Percentiles rank a stretch among this genome's conserved stretches.
These are phyloP conservation scores for Aspergillus arachidicola DNA, from an alignment of 2,329 filamentous ascomycete genomes.

Conservation along the genomic window DNA sequence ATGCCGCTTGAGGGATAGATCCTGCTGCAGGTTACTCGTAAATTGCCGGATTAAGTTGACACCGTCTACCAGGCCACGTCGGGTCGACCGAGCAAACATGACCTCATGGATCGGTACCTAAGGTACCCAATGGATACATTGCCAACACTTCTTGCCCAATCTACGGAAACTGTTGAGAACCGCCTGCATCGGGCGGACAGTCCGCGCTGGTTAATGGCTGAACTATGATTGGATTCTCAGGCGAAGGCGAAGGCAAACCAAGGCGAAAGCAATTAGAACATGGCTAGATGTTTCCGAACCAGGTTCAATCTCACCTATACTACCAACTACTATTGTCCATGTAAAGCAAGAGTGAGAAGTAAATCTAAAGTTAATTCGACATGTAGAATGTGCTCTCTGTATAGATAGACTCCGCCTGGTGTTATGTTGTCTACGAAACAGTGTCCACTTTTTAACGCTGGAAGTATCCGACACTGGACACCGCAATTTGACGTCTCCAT, in stretches of 20 bases:
- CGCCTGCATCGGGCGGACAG: conserved; percentile 5
- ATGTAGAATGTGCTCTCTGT: neutral
- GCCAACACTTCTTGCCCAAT: conserved; percentile 8
- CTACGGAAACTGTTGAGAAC: neutral
- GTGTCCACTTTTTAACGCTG: neutral
- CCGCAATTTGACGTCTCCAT: neutral
- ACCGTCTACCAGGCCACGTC: conserved; percentile 9
- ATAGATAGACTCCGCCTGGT: neutral
- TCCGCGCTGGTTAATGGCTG: neutral
- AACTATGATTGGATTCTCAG: neutral
- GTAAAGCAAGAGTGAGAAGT: neutral
- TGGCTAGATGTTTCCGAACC: neutral
- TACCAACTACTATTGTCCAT: neutral
- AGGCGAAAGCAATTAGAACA: neutral
- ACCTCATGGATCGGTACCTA: conserved; percentile 6
- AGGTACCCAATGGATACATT: conserved; percentile 7
- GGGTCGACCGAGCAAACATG: neutral
- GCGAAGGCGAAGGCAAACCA: neutral
- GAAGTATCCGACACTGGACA: neutral
- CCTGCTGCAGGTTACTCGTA: neutral
- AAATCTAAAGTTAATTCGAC: neutral
- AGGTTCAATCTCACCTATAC: neutral
- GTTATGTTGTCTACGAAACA: neutral
- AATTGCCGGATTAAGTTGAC: conserved; percentile 1
- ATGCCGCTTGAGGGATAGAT: neutral